Percentiles rank a stretch among this genome's conserved stretches.
Evolutionary conservation across 75 land plant species (phyloP).

Genomic region (Cryptomeria japonica): DNA sequence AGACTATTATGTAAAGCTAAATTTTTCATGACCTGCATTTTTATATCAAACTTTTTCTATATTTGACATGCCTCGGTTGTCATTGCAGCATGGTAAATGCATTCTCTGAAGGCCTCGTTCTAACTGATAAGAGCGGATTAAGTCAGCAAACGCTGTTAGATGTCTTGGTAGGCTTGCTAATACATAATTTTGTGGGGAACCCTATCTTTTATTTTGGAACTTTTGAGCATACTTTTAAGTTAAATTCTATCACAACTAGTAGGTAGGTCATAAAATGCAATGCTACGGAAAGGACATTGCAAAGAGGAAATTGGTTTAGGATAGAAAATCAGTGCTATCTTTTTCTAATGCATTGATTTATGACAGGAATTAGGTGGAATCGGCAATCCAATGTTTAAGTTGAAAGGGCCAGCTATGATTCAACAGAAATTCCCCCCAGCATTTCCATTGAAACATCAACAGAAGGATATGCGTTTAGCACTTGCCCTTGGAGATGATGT

Average conservation of each 20-base stretch:
- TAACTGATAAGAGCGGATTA: conserved; percentile 72
- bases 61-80: conserved; percentile 6
- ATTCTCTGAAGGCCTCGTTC: conserved; percentile 84
- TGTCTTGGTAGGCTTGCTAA: conserved; percentile 49
- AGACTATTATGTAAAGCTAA: not conserved
- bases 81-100: conserved; percentile 89
- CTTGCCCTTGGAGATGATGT: conserved; percentile 85
- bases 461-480: conserved; percentile 97
- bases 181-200: not conserved
- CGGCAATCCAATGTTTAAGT: conserved; percentile 82
- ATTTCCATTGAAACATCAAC: conserved; percentile 96
- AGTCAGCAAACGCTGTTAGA: conserved; percentile 70
- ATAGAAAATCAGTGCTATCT: not conserved
- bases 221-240: not conserved
- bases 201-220: not conserved
- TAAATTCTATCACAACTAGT: not conserved
- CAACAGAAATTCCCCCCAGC: conserved; percentile 65
- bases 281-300: not conserved
- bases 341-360: not conserved
- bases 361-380: conserved; percentile 70
- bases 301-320: not conserved
- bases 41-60: not conserved
- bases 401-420: conserved; percentile 93
- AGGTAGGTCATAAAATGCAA: not conserved
- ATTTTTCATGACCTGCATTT: not conserved